Evolutionary conservation across 1,139 yeast species (phyloP).

Genomic region (Saccharomyces hybrid): DNA sequence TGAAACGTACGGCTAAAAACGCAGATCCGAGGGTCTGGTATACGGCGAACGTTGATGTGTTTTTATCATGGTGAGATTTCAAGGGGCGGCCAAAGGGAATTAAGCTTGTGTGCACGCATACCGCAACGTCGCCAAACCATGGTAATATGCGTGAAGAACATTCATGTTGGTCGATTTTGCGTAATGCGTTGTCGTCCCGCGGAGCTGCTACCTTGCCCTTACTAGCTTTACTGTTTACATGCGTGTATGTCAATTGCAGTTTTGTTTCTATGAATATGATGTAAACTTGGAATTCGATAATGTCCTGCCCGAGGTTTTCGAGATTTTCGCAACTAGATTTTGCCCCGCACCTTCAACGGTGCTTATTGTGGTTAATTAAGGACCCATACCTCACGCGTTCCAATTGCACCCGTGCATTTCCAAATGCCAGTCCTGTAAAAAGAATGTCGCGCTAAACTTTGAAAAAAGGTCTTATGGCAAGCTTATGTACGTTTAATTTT

Average conservation of each 20-base stretch:
- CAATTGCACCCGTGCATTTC: background rate
- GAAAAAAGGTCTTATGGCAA: background rate
- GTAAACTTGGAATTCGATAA: background rate
- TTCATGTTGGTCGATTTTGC: background rate
- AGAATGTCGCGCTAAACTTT: background rate
- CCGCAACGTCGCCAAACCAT: background rate
- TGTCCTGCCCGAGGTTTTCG: background rate
- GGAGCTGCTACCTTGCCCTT: background rate
- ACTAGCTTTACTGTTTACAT: background rate
- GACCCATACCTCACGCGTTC: background rate
- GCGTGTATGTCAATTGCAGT: background rate
- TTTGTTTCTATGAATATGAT: background rate
- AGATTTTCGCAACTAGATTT: background rate
- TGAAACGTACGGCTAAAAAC: background rate
- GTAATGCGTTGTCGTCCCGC: background rate
- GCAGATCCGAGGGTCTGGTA: background rate
- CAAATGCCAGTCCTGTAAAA: background rate
- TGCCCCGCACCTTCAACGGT: background rate
- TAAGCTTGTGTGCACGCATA: background rate
- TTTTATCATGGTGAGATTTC: background rate
- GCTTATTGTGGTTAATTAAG: background rate
- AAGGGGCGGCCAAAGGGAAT: background rate
- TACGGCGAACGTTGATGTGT: background rate
- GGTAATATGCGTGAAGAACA: background rate
- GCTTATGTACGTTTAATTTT: background rate